These are phyloP conservation scores for Dimargaris xerosporica DNA, from an alignment of 192 early-diverging fungal species.

Conservation along the genomic window DNA sequence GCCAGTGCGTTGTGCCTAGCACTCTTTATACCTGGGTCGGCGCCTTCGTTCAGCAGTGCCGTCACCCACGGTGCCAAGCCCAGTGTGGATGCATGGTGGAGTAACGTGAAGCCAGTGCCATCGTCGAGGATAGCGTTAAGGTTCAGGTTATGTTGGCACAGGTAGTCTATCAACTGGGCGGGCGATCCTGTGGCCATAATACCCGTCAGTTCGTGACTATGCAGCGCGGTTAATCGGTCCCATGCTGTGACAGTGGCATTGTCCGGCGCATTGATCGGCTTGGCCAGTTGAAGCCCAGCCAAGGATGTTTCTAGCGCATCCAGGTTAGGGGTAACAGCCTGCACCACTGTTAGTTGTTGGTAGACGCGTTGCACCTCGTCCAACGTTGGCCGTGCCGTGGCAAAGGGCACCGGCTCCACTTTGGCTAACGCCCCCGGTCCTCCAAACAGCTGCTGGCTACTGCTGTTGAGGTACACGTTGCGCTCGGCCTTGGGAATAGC, in stretches of 20 bases:
- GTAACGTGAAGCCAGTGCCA: slow-evolving; percentile 46
- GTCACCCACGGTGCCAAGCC: slow-evolving; percentile 44
- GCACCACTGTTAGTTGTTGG: slow-evolving; percentile 16
- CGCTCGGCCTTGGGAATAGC: slow-evolving; percentile 7
- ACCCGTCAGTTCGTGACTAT: slow-evolving; percentile 23
- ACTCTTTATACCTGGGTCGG: slow-evolving; percentile 51
- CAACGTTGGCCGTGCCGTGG: slow-evolving; percentile 53
- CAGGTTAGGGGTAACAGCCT: slow-evolving; percentile 8
- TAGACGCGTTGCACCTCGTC: slow-evolving; percentile 25
- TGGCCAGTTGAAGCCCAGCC: neutral
- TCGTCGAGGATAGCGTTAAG: slow-evolving; percentile 16
- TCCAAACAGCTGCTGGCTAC: slow-evolving; percentile 13
- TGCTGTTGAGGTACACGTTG: slow-evolving; percentile 11
- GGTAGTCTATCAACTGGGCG: slow-evolving; percentile 22
- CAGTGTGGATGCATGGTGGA: slow-evolving; percentile 59
- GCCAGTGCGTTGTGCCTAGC: slow-evolving; percentile 19
- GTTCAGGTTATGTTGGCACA: slow-evolving; percentile 18
- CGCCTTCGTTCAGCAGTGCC: slow-evolving; percentile 49
- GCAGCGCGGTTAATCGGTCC: slow-evolving; percentile 4
- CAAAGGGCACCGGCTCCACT: slow-evolving; percentile 58
- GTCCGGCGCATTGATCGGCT: neutral
- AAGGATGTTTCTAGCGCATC: neutral
- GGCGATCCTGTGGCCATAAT: slow-evolving; percentile 17
- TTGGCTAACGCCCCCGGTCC: slow-evolving; percentile 8
- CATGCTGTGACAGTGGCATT: slow-evolving; percentile 9